Conservation (phyloP, 805 yeast genomes). For the Torulaspora gathmanii region DNA sequence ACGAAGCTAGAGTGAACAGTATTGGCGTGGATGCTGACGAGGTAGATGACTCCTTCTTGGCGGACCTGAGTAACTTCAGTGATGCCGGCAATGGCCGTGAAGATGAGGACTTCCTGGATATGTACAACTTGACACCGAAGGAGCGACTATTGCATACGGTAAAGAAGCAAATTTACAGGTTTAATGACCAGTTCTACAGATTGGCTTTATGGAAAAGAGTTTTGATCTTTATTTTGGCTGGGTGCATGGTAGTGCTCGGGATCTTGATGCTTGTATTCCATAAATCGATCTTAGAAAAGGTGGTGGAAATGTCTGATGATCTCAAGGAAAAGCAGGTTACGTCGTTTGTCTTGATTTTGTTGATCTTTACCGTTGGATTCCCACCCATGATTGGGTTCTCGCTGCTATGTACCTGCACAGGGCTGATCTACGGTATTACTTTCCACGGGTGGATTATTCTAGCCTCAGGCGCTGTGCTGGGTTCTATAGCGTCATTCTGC, state of each 20-base stretch:
- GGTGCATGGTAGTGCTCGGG: conserved; percentile 16
- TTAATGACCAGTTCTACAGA: conserved; percentile 14
- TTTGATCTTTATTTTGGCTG: conserved; percentile 13
- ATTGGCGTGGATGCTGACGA: conserved; percentile 10
- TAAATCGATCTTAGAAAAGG: conserved; percentile 26
- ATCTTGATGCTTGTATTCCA: conserved; percentile 27
- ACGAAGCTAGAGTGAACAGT: conserved; percentile 17
- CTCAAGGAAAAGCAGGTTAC: conserved; percentile 42
- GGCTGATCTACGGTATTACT: conserved; percentile 78
- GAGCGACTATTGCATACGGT: conserved; percentile 28
- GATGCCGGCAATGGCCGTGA: conserved; percentile 11
- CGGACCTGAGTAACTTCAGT: conserved; percentile 10
- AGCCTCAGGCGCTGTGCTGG: conserved; percentile 61
- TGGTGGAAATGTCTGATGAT: conserved; percentile 44
- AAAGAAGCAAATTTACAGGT: conserved; percentile 14
- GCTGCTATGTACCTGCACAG: conserved; percentile 58
- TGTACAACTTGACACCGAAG: conserved; percentile 33
- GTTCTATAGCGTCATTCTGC: conserved; percentile 71
- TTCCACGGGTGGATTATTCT: conserved; percentile 71
- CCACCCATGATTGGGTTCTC: conserved; percentile 90
- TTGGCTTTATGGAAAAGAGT: conserved; percentile 27
- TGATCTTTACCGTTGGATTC: conserved; percentile 67
- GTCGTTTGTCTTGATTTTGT: conserved; percentile 43
- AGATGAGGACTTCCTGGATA: conserved; percentile 33
- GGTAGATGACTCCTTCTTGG: conserved; percentile 19